phyloP scores from a whole-genome alignment of 805 yeast genomes.

The Metschnikowia noctiluminum region DNA sequence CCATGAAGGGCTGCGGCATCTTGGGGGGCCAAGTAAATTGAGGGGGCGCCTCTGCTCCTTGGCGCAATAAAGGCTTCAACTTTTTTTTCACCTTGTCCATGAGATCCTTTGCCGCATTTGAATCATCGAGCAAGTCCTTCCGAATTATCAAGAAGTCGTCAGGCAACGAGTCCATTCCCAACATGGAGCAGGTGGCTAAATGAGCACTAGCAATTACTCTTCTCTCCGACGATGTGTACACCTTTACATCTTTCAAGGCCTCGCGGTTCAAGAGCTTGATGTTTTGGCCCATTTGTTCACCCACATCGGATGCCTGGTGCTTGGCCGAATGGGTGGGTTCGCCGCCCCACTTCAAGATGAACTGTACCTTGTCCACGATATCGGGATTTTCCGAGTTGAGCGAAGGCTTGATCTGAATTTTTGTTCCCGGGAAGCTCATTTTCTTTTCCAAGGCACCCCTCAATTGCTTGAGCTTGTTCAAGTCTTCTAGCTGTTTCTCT shows the following conservation, averaged over 20 bases:
- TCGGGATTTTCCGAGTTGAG: conserved; percentile 54
- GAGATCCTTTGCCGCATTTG: conserved; percentile 95
- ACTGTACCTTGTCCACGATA: conserved; percentile 90
- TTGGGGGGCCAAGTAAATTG: conserved; percentile 99
- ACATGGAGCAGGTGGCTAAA: conserved; percentile 72
- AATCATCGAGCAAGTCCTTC: conserved; percentile 90
- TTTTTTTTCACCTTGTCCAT: conserved; percentile 98
- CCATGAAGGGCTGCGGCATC: conserved; percentile 96
- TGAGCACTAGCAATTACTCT: conserved; percentile 93
- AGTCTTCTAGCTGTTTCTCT: conserved; percentile 76
- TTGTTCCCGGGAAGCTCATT: conserved; percentile 90
- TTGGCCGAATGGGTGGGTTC: conserved; percentile 98
- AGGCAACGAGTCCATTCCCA: conserved; percentile 63
- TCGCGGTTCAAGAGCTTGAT: conserved; percentile 79
- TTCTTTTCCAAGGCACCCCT: conserved; percentile 85
- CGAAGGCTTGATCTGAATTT: conserved; percentile 91
- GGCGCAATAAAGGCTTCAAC: conserved; percentile 87
- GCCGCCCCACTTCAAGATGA: conserved; percentile 98
- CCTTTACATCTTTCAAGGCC: conserved; percentile 79
- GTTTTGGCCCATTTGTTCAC: conserved; percentile 94
- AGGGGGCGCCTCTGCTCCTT: conserved; percentile 95
- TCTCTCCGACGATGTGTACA: conserved; percentile 90
- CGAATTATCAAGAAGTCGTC: conserved; percentile 78
- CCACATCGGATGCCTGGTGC: conserved; percentile 91
- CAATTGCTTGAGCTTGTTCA: conserved; percentile 68